Conservation (phyloP, 768 basidiomycete genomes). For the Rhodotorula graminis region DNA sequence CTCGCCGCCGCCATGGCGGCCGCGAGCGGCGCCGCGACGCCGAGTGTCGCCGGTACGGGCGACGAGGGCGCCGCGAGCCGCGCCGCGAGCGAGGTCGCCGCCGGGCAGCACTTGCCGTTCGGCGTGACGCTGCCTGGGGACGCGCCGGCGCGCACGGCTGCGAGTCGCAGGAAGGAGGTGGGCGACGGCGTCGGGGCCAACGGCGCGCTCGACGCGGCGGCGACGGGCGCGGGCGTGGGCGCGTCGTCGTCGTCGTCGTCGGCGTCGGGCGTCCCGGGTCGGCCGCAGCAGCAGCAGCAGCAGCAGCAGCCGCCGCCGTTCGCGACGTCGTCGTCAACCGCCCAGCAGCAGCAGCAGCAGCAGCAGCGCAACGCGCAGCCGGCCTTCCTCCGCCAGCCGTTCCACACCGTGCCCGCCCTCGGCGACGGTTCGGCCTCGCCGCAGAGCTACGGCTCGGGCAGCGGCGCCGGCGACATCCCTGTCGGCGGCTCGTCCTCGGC, state of each 20-base stretch:
- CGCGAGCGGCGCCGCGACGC: background rate
- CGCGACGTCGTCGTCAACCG: background rate
- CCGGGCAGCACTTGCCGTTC: background rate
- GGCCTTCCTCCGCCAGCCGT: background rate
- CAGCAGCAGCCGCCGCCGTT: background rate
- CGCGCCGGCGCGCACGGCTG: constrained; percentile 15
- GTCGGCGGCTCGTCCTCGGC: background rate
- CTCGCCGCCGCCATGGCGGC: constrained; percentile 21
- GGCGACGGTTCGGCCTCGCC: background rate
- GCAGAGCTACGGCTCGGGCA: background rate
- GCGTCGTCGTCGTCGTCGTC: background rate
- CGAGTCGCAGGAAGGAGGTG: background rate
- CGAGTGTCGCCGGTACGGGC: constrained; percentile 9
- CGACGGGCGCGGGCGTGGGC: background rate
- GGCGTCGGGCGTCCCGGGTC: no score
- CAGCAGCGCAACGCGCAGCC: constrained; percentile 1
- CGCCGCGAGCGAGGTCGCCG: no score
- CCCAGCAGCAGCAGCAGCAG: background rate
- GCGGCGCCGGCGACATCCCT: background rate
- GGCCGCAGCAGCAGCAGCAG: background rate
- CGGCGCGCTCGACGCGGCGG: no score
- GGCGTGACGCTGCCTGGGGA: constrained; percentile 1
- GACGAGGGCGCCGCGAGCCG: no score
- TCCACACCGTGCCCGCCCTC: background rate
- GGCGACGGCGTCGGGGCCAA: no score